Percentiles rank a stretch among this genome's conserved stretches.
Evolutionary conservation across 768 basidiomycete species (phyloP).

Genomic region (Artomyces pyxidatus): DNA sequence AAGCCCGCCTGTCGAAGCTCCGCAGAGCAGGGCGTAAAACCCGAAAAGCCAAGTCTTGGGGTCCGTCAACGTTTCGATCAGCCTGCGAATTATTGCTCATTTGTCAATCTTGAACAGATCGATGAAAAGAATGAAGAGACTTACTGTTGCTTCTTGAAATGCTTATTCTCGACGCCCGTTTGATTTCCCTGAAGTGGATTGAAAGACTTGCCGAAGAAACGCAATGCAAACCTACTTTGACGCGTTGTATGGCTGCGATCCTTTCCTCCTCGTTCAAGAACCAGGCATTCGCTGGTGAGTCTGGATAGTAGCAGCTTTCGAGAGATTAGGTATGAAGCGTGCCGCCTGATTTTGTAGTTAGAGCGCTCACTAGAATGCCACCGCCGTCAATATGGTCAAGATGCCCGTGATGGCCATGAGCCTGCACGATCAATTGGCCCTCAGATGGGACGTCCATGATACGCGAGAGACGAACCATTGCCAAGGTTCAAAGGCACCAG

Average conservation of each 20-base stretch:
- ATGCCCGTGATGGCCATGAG: constrained; percentile 64
- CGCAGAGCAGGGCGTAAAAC: constrained; percentile 48
- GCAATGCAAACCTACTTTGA: no score
- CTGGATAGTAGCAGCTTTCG: constrained; percentile 62
- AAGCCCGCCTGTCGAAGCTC: constrained; percentile 60
- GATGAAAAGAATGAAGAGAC: constrained; percentile 30
- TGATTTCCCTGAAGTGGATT: no score
- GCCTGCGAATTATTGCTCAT: constrained; percentile 38
- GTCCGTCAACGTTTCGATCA: constrained; percentile 60
- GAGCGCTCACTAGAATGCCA: constrained; percentile 48
- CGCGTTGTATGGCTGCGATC: constrained; percentile 49
- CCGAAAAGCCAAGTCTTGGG: constrained; percentile 76
- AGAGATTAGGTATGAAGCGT: no score
- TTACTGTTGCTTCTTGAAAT: constrained; percentile 73
- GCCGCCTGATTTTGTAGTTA: background rate
- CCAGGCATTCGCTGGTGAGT: constrained; percentile 68
- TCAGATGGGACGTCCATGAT: no score
- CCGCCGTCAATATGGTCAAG: constrained; percentile 45
- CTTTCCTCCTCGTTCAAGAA: constrained; percentile 65
- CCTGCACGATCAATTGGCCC: no score
- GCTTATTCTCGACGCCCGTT: constrained; percentile 77
- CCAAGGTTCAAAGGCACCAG: constrained; percentile 54
- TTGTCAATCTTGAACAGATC: no score
- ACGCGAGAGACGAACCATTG: constrained; percentile 68
- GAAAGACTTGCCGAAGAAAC: no score